A percentile compares a stretch with the other conserved stretches of the same genome.
phyloP scores from a whole-genome alignment of 2,329 filamentous ascomycete species.

The Mycogone perniciosa region DNA sequence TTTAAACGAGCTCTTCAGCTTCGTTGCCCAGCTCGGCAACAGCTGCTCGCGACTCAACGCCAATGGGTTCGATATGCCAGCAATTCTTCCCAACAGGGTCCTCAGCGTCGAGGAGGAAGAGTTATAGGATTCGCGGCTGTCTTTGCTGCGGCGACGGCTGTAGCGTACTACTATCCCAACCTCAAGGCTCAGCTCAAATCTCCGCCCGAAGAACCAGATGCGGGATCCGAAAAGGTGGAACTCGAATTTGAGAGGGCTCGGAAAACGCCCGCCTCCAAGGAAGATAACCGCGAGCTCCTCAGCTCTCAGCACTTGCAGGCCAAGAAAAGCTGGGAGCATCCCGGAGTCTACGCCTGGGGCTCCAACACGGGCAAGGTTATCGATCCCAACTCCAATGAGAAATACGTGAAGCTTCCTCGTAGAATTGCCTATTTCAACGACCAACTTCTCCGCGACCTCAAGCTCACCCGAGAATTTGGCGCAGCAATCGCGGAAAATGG shows the following conservation, averaged over 20 bases:
- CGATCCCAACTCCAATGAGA: slow-evolving; percentile 73
- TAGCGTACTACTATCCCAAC: slow-evolving; percentile 33
- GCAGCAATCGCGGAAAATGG: slow-evolving; percentile 84
- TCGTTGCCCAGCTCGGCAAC: slow-evolving; percentile 18
- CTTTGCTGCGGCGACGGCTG: slow-evolving; percentile 34
- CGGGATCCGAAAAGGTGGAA: slow-evolving; percentile 37
- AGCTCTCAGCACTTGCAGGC: slow-evolving; percentile 86
- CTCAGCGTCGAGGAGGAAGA: slow-evolving; percentile 22
- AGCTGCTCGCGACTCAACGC: slow-evolving; percentile 17
- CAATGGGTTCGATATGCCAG: slow-evolving; percentile 28
- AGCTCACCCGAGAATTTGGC: slow-evolving; percentile 74
- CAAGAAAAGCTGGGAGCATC: slow-evolving; percentile 71
- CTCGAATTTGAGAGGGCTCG: slow-evolving; percentile 63
- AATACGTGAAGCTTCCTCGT: slow-evolving; percentile 70
- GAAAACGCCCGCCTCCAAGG: slow-evolving; percentile 51
- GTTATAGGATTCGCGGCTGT: slow-evolving; percentile 26
- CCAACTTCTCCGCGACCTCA: slow-evolving; percentile 77
- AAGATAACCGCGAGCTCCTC: slow-evolving; percentile 68
- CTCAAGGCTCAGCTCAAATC: slow-evolving; percentile 24
- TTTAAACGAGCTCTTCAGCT: slow-evolving; percentile 23
- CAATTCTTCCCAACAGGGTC: slow-evolving; percentile 14
- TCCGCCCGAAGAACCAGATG: slow-evolving; percentile 13
- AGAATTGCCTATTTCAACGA: slow-evolving; percentile 79
- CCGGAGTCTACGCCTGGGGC: slow-evolving; percentile 91
- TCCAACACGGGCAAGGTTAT: slow-evolving; percentile 81